Conservation (phyloP, 1,284 basidiomycete genomes). For the Ceratobasidium sp. region DNA sequence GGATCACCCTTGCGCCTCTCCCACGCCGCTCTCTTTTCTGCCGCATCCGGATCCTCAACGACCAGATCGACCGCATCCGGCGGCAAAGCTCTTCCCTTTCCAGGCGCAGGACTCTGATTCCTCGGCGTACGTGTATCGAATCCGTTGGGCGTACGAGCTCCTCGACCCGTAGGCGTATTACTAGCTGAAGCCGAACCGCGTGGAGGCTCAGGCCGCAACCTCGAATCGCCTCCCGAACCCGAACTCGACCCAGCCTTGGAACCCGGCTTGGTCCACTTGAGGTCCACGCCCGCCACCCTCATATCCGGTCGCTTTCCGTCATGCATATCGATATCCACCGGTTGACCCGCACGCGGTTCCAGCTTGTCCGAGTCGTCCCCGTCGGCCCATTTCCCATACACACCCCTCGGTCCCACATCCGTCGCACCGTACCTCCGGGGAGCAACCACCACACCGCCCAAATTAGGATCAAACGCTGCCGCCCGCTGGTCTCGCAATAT, state of each 20-base stretch:
- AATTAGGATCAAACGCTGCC: conserved; percentile 66
- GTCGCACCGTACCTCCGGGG: conserved; percentile 62
- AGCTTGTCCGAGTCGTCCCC: not conserved
- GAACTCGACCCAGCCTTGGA: conserved; percentile 37
- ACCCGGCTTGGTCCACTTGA: conserved; percentile 57
- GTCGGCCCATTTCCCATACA: conserved; percentile 40
- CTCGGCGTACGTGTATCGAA: conserved; percentile 8
- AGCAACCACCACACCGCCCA: conserved; percentile 27
- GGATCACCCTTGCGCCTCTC: conserved; percentile 65
- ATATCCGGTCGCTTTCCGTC: conserved; percentile 46
- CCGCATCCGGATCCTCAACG: conserved; percentile 64
- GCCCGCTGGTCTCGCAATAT: conserved; percentile 71
- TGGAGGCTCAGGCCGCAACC: conserved; percentile 21
- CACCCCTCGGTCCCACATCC: conserved; percentile 45
- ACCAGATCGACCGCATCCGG: conserved; percentile 82
- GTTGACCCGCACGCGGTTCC: conserved; percentile 40
- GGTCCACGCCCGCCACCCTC: conserved; percentile 51
- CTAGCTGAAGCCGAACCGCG: conserved; percentile 2
- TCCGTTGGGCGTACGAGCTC: not conserved
- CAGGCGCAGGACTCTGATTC: not conserved
- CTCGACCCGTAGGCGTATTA: not conserved
- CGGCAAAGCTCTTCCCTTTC: conserved; percentile 53
- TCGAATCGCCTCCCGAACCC: conserved; percentile 36
- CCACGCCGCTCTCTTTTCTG: conserved; percentile 57
- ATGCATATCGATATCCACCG: conserved; percentile 42